Conservation (phyloP, 2,329 filamentous ascomycete species). For the Trichocomaceae sp. region DNA sequence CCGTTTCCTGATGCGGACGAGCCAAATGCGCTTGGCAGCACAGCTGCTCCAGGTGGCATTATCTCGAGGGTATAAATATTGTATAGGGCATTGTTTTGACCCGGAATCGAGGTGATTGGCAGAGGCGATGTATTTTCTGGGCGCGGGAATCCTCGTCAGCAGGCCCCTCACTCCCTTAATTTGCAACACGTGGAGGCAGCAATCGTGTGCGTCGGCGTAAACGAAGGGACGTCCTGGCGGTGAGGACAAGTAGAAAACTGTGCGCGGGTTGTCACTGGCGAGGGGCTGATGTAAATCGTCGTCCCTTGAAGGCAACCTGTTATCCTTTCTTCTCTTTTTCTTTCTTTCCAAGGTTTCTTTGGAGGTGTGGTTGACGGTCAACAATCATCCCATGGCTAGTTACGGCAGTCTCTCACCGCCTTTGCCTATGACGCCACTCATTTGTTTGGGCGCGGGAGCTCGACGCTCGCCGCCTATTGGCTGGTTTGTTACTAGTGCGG, state of each 20-base stretch:
- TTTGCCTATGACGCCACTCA: constrained; percentile 30
- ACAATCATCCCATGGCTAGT: background rate
- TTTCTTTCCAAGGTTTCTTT: background rate
- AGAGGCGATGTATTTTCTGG: background rate
- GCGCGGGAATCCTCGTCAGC: constrained; percentile 1
- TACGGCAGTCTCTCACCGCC: constrained; percentile 24
- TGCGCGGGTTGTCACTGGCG: background rate
- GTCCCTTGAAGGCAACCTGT: background rate
- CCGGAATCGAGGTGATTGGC: background rate
- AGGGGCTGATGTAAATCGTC: background rate
- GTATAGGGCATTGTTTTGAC: constrained; percentile 21
- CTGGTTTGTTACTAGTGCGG: background rate
- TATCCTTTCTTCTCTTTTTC: background rate
- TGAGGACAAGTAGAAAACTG: background rate
- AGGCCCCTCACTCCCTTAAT: constrained; percentile 8
- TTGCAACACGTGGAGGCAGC: constrained; percentile 3
- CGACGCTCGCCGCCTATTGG: background rate
- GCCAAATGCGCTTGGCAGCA: constrained; percentile 30
- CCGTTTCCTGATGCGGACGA: constrained; percentile 28
- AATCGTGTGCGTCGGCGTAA: background rate
- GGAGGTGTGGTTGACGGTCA: background rate
- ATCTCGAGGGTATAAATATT: constrained; percentile 17
- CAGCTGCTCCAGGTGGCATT: constrained; percentile 35
- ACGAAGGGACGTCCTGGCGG: background rate
- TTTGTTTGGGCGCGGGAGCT: constrained; percentile 2